Percentiles rank a stretch among this genome's conserved stretches.
These are phyloP conservation scores for Candida ficus DNA, from an alignment of 805 yeast genomes.

Conservation along the genomic window DNA sequence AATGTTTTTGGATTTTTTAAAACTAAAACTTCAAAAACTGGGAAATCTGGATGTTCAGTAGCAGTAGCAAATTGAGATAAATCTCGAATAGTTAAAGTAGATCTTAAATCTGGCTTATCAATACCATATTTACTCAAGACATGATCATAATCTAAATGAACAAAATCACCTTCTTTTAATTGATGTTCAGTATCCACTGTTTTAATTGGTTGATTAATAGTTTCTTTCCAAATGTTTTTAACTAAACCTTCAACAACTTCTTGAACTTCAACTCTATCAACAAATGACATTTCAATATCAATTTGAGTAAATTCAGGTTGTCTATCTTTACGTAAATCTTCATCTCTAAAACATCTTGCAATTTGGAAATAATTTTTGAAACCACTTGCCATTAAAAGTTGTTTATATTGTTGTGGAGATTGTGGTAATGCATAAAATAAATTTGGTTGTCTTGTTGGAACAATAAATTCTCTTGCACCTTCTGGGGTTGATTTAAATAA, in stretches of 20 bases:
- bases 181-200: slow-evolving; percentile 17
- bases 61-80: slow-evolving; percentile 24
- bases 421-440: slow-evolving; percentile 90
- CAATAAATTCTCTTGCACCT: slow-evolving; percentile 94
- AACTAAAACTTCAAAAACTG: slow-evolving; percentile 71
- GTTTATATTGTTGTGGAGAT: slow-evolving; percentile 97
- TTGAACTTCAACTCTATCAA: slow-evolving; percentile 63
- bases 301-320: slow-evolving; percentile 98
- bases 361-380: slow-evolving; percentile 80
- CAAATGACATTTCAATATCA: slow-evolving; percentile 92
- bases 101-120: slow-evolving; percentile 91
- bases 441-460: slow-evolving; percentile 69
- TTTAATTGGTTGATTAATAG: slow-evolving; percentile 30
- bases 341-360: slow-evolving; percentile 94
- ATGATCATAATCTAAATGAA: slow-evolving; percentile 55
- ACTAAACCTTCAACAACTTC: slow-evolving; percentile 56
- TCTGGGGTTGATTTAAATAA: slow-evolving; percentile 96
- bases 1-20: slow-evolving; percentile 29
- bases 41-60: slow-evolving; percentile 41
- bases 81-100: slow-evolving; percentile 34
- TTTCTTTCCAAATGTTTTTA: slow-evolving; percentile 46
- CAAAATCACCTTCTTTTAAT: slow-evolving; percentile 24
- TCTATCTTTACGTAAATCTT: slow-evolving; percentile 88
- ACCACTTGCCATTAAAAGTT: slow-evolving; percentile 91
- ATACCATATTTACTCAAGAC: slow-evolving; percentile 78